A percentile compares a stretch with the other conserved stretches of the same genome.
phyloP scores from a whole-genome alignment of 139 green algal genomes.

The Volvox reticuliferus region DNA sequence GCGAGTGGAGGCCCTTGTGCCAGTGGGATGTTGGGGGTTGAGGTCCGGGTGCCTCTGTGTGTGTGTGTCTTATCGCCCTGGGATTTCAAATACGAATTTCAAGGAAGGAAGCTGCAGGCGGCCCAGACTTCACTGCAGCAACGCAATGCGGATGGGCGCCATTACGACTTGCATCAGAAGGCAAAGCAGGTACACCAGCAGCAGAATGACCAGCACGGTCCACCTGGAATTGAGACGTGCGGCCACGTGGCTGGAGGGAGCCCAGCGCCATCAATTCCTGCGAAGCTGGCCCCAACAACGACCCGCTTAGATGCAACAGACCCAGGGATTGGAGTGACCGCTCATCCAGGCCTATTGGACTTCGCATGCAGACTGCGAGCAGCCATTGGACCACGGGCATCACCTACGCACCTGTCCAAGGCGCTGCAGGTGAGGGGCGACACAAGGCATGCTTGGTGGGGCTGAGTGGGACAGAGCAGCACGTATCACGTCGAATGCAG shows the following conservation, averaged over 20 bases:
- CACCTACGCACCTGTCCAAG: not conserved
- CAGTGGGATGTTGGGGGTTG: not conserved
- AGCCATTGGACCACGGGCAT: not conserved
- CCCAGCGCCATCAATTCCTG: not conserved
- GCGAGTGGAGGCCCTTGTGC: not conserved
- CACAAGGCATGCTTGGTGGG: too few species aligned
- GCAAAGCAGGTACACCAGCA: not conserved
- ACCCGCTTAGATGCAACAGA: not conserved
- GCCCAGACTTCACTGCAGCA: not conserved
- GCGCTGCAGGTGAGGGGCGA: not conserved
- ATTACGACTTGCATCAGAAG: not conserved
- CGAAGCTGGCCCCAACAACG: not conserved
- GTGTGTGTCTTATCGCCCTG: slow-evolving; percentile 27
- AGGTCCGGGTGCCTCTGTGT: not conserved
- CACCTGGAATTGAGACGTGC: too few species aligned
- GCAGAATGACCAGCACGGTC: not conserved
- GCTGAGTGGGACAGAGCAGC: not conserved
- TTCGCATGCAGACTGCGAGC: not conserved
- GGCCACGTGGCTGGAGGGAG: not conserved
- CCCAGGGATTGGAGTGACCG: not conserved
- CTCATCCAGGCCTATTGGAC: not conserved
- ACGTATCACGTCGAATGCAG: not conserved
- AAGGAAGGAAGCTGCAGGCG: not conserved
- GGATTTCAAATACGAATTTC: not conserved
- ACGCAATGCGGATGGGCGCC: not conserved